These are phyloP conservation scores for Sporothrix schenckii DNA, from an alignment of 2,329 filamentous ascomycete species.

Conservation along the genomic window DNA sequence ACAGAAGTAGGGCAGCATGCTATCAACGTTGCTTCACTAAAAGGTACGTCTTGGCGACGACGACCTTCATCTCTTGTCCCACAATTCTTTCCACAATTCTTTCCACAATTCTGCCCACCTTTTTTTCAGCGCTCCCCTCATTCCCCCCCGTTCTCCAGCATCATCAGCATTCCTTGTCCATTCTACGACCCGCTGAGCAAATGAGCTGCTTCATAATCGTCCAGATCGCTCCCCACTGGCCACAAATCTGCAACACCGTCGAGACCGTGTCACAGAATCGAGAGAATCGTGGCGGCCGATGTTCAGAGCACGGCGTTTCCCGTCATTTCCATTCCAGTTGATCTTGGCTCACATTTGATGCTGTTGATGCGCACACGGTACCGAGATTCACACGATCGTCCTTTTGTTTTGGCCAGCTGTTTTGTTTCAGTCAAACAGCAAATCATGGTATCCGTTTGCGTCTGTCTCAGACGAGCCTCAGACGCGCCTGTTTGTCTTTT, in stretches of 20 bases:
- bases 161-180: no score
- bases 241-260: background rate
- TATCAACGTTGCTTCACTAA: no score
- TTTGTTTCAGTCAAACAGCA: background rate
- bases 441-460: background rate
- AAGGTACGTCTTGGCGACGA: no score
- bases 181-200: no score
- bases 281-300: background rate
- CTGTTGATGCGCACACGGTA: no score
- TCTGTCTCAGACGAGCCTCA: background rate
- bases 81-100: background rate
- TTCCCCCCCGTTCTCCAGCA: background rate
- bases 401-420: background rate
- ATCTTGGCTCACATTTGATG: no score
- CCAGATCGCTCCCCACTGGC: background rate
- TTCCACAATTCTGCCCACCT: constrained; percentile 6
- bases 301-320: background rate
- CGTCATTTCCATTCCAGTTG: background rate
- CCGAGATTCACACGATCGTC: no score
- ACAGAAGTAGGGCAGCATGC: no score
- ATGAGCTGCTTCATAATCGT: background rate
- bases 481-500: background rate
- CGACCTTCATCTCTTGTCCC: background rate
- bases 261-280: background rate
- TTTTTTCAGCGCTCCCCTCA: background rate